A percentile compares a stretch with the other conserved stretches of the same genome.
phyloP scores from a whole-genome alignment of 768 basidiomycete species.

The Roridomyces roridus region DNA sequence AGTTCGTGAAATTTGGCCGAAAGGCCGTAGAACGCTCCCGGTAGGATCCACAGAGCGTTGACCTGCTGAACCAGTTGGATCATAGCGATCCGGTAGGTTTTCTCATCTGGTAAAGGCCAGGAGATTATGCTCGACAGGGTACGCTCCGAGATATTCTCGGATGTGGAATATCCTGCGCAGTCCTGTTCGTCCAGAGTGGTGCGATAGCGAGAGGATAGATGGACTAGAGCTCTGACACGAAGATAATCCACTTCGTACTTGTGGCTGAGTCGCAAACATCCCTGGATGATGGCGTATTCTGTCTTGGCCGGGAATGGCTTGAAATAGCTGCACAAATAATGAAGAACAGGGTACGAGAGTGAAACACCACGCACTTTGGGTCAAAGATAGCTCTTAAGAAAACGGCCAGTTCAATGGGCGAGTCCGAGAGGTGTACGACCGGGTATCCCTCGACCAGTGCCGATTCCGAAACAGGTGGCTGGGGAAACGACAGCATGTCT shows the following conservation, averaged over 20 bases:
- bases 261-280: slow-evolving; percentile 2
- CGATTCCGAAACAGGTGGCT: background rate
- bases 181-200: slow-evolving; percentile 2
- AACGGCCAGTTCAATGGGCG: background rate
- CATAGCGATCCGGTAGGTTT: too few species aligned
- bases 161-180: too few species aligned
- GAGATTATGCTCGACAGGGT: background rate
- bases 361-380: background rate
- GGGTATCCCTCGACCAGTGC: slow-evolving; percentile 29
- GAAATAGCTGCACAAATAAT: slow-evolving; percentile 3
- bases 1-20: background rate
- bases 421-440: slow-evolving; percentile 29
- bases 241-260: slow-evolving; percentile 20
- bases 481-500: too few species aligned
- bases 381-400: slow-evolving; percentile 17
- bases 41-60: slow-evolving; percentile 14
- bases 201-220: slow-evolving; percentile 8
- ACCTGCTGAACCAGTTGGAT: slow-evolving; percentile 16
- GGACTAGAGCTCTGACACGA: slow-evolving; percentile 3
- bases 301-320: background rate
- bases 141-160: too few species aligned
- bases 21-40: slow-evolving; percentile 1
- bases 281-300: background rate
- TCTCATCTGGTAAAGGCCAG: too few species aligned
- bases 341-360: background rate